phyloP scores from a whole-genome alignment of 31 red algal genomes.

The Porphyra umbilicalis region DNA sequence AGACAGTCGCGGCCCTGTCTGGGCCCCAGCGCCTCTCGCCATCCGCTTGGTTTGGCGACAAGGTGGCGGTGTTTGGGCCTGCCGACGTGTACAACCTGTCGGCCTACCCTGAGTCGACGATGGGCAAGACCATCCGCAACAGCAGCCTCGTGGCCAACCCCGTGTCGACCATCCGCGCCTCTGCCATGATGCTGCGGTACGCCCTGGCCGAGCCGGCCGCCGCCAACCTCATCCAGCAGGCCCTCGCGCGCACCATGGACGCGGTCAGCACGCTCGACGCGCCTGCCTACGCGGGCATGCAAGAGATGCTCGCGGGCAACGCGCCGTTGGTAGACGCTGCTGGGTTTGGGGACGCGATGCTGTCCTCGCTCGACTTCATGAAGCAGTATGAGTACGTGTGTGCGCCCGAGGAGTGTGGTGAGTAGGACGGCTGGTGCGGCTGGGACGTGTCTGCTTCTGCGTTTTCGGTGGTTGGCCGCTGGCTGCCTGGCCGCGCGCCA shows the following conservation, averaged over 20 bases:
- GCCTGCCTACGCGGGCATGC: constrained; percentile 2
- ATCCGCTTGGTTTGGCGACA: constrained; percentile 62
- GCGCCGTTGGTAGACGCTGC: background rate
- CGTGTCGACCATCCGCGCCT: constrained; percentile 66
- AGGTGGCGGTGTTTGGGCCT: constrained; percentile 72
- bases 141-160: constrained; percentile 19
- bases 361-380: constrained; percentile 49
- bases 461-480: too few relatives aligned
- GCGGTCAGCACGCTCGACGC: constrained; percentile 24
- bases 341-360: constrained; percentile 55
- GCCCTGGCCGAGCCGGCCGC: constrained; percentile 79
- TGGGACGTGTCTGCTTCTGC: background rate
- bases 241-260: constrained; percentile 65
- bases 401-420: constrained; percentile 65
- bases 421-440: constrained; percentile 14
- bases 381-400: constrained; percentile 56
- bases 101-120: constrained; percentile 48
- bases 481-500: too few relatives aligned
- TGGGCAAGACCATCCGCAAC: constrained; percentile 5
- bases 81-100: constrained; percentile 81
- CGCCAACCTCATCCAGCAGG: constrained; percentile 70
- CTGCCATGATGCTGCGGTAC: constrained; percentile 90
- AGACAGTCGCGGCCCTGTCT: constrained; percentile 61
- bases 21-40: constrained; percentile 58
- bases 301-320: constrained; percentile 3